Percentiles rank a stretch among this genome's conserved stretches.
Evolutionary conservation across 805 yeast genomes (phyloP).

Genomic region (Candida tammaniensis): DNA sequence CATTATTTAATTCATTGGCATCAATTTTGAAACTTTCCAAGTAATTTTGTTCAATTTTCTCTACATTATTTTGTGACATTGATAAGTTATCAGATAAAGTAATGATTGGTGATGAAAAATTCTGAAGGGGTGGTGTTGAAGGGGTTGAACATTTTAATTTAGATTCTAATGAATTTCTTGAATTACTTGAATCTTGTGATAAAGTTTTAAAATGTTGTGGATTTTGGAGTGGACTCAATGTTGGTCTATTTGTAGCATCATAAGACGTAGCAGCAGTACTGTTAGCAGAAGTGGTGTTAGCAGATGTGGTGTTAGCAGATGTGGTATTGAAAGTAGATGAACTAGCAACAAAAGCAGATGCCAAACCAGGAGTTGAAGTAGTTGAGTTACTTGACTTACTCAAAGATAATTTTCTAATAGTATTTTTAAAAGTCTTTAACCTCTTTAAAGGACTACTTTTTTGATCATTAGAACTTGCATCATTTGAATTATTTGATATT

Average conservation of each 20-base stretch:
- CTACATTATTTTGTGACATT: slow-evolving; percentile 25
- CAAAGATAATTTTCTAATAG: slow-evolving; percentile 37
- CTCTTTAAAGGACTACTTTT: slow-evolving; percentile 30
- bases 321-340: background rate
- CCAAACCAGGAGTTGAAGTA: slow-evolving; percentile 3
- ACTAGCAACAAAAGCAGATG: background rate
- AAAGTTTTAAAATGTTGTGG: slow-evolving; percentile 11
- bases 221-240: slow-evolving; percentile 13
- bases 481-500: slow-evolving; percentile 7
- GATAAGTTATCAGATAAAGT: slow-evolving; percentile 36
- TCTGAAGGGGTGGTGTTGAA: slow-evolving; percentile 30
- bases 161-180: slow-evolving; percentile 10
- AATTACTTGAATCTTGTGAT: slow-evolving; percentile 13
- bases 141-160: slow-evolving; percentile 22
- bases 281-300: background rate
- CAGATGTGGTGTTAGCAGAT: background rate
- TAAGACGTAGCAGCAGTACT: background rate
- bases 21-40: slow-evolving; percentile 18
- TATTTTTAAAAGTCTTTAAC: slow-evolving; percentile 35
- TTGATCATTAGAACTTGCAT: slow-evolving; percentile 2
- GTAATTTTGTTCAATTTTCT: slow-evolving; percentile 36
- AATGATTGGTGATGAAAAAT: slow-evolving; percentile 36
- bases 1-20: slow-evolving; percentile 12
- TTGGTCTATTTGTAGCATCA: slow-evolving; percentile 10
- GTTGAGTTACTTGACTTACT: slow-evolving; percentile 9